Conservation (phyloP, 768 basidiomycete genomes). For the Strobilomyces dryophilus region DNA sequence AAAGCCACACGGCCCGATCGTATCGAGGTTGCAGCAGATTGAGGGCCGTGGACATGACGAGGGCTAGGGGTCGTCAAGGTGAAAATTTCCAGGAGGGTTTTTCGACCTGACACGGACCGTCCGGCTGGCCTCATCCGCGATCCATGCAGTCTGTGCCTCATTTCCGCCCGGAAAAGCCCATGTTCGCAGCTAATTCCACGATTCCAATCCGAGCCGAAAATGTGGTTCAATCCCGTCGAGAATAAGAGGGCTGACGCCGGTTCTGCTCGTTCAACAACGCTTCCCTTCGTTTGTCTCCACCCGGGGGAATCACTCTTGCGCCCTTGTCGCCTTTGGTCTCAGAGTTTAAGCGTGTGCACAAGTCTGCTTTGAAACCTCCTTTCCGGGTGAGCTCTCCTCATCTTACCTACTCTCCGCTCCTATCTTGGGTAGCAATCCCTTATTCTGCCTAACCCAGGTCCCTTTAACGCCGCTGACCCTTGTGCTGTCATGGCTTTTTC, state of each 20-base stretch:
- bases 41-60: not conserved
- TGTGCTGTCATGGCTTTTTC: slow-evolving; percentile 32
- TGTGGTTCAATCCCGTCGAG: slow-evolving; percentile 6
- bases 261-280: not conserved
- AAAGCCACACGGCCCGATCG: not conserved
- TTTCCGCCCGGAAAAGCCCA: not conserved
- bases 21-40: not conserved
- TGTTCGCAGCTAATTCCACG: not conserved
- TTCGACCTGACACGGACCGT: not conserved
- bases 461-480: slow-evolving; percentile 6
- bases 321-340: not conserved
- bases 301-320: not conserved
- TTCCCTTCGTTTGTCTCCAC: not conserved
- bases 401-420: not conserved
- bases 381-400: slow-evolving; percentile 1
- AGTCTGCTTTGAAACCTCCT: slow-evolving; percentile 10
- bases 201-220: slow-evolving; percentile 8
- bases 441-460: slow-evolving; percentile 3
- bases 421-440: not conserved
- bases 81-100: slow-evolving; percentile 1
- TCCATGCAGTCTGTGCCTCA: not conserved
- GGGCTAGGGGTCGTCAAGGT: not conserved
- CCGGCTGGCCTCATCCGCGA: not conserved
- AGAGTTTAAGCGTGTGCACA: not conserved
- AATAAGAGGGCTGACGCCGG: slow-evolving; percentile 9